A percentile compares a stretch with the other conserved stretches of the same genome.
Evolutionary conservation across 768 basidiomycete genomes (phyloP).

Genomic region (Cystobasidium ongulense): DNA sequence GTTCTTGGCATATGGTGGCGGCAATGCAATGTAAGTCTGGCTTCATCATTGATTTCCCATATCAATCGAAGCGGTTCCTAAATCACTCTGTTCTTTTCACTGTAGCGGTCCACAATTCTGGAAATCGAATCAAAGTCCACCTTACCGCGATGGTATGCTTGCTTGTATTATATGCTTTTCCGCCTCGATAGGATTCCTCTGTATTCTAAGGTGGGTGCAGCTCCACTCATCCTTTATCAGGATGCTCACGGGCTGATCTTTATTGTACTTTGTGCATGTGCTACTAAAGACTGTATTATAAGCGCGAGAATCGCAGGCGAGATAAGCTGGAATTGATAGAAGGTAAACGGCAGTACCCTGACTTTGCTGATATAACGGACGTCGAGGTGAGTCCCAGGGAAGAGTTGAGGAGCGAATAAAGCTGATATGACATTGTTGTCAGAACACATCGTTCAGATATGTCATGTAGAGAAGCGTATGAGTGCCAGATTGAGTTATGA

Average conservation of each 20-base stretch:
- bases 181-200: neutral
- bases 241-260: neutral
- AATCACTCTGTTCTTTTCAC: neutral
- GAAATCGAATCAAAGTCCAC: slow-evolving; percentile 8
- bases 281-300: slow-evolving; percentile 8
- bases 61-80: neutral
- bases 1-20: slow-evolving; percentile 22
- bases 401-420: neutral
- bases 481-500: neutral
- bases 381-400: slow-evolving; percentile 2
- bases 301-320: slow-evolving; percentile 14
- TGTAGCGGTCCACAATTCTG: slow-evolving; percentile 23
- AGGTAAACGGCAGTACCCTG: neutral
- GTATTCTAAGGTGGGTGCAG: neutral
- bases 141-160: slow-evolving; percentile 26
- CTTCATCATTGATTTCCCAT: neutral
- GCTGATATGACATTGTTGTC: neutral
- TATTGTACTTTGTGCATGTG: neutral
- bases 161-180: slow-evolving; percentile 24
- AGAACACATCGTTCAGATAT: slow-evolving; percentile 13
- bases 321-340: neutral
- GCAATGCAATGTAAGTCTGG: slow-evolving; percentile 17
- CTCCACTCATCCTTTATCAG: neutral
- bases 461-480: neutral
- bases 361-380: slow-evolving; percentile 25